These are phyloP conservation scores for Penicillium lagena DNA, from an alignment of 495 filamentous ascomycete genomes.

Conservation along the genomic window DNA sequence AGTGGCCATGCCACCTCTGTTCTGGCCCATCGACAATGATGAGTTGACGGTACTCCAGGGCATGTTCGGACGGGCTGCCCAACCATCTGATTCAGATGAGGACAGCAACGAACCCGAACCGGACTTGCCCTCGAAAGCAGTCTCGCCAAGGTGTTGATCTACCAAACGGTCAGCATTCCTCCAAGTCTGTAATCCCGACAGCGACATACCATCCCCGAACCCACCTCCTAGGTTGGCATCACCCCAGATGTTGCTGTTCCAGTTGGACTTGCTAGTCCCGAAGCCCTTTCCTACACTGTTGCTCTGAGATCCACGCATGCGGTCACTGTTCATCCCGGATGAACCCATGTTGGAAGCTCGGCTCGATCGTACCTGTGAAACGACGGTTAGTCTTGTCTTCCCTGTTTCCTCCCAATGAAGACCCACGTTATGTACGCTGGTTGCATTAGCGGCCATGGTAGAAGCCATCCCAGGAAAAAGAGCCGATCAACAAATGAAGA, in stretches of 20 bases:
- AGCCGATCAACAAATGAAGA: constrained; percentile 7
- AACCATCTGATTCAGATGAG: constrained; percentile 58
- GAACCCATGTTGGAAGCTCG: constrained; percentile 33
- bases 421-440: constrained; percentile 35
- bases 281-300: constrained; percentile 37
- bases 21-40: constrained; percentile 39
- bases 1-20: constrained; percentile 30
- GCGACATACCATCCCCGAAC: constrained; percentile 35
- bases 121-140: constrained; percentile 43
- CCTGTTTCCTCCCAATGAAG: no score
- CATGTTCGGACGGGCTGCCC: constrained; percentile 37
- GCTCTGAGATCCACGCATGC: constrained; percentile 28
- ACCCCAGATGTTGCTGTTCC: constrained; percentile 57
- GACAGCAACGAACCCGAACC: constrained; percentile 62
- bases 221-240: constrained; percentile 44
- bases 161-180: constrained; percentile 5
- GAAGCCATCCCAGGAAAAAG: constrained; percentile 29
- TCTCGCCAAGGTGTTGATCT: constrained; percentile 28
- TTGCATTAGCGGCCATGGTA: constrained; percentile 33
- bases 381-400: no score
- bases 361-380: constrained; percentile 29
- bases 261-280: constrained; percentile 41
- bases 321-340: constrained; percentile 34
- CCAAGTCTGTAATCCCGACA: neutral
- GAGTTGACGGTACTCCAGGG: constrained; percentile 52